These are phyloP conservation scores for Nannochloropsis gaditana DNA, from an alignment of 108 stramenopile genomes.

Conservation along the genomic window DNA sequence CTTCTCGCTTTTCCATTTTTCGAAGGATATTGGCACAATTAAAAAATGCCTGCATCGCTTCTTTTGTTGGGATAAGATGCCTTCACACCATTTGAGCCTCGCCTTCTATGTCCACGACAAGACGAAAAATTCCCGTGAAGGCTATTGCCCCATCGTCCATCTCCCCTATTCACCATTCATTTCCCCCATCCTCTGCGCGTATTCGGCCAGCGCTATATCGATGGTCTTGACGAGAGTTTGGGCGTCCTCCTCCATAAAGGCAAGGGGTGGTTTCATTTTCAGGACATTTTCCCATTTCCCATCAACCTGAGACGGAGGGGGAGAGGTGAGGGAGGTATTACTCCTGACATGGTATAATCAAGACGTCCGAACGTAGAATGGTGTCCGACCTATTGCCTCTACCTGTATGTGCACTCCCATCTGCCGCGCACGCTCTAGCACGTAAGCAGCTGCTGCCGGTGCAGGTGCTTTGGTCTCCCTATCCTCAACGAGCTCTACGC, in stretches of 20 bases:
- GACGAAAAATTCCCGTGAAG: no score
- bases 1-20: not conserved
- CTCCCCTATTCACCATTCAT: not conserved
- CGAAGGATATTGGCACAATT: not conserved
- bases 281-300: constrained; percentile 82
- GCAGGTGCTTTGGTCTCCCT: constrained; percentile 49
- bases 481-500: constrained; percentile 74
- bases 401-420: constrained; percentile 24
- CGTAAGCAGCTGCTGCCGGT: not conserved
- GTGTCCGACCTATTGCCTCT: no score
- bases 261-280: constrained; percentile 87
- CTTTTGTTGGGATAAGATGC: no score
- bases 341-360: constrained; percentile 18
- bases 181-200: not conserved
- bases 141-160: not conserved
- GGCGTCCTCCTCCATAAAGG: constrained; percentile 68
- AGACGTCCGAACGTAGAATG: constrained; percentile 6
- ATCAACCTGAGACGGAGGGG: constrained; percentile 54
- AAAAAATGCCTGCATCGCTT: no score
- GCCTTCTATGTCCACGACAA: no score
- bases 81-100: no score
- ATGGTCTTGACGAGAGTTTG: constrained; percentile 27
- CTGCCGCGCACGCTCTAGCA: constrained; percentile 7
- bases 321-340: not conserved
- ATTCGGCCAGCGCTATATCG: not conserved